Base-by-base conservation (phyloP, 2,329 filamentous ascomycete species). In the Aotearoamyces nothofagi region DNA sequence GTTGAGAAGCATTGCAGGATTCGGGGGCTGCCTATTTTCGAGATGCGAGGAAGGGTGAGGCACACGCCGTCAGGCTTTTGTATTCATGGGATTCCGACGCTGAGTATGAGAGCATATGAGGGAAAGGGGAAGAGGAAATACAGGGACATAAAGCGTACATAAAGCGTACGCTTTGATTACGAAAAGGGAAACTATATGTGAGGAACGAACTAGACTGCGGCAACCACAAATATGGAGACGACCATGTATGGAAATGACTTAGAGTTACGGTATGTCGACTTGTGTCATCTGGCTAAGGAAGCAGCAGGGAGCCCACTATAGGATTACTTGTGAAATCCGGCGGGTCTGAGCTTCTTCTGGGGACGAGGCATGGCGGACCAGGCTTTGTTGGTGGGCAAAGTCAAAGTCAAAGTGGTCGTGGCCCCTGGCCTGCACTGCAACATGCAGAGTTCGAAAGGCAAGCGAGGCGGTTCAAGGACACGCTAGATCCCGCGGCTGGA, bases 211-310 rank as follows among this genome's bases (percentile, higher is more conserved):
- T n/a, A n/a, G 19, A 22, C 38, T 42, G 33, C 41, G 40, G 43
- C 33, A 39, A 38, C 36, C 35, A 41, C 41, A 45, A 43, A 41
- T 42, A 44, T 45, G 37, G 36, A 44, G 31, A 33, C 34, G 39
- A 40, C 44, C 30, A 16, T 22, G 20, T 40, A 43, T 44, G 42
- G 37, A 38, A 42, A 32, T 43, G 40, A 46, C 36, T 45, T 42
- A 35, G 39, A 40, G 37, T 44, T 43, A 33, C 39, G 43, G 42
- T 42, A 47, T 46, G 43, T 47, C 38, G n/a, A 8, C 19, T 20
- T 7, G n/a, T n/a, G n/a, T n/a, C n/a, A n/a, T n/a, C n/a, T n/a
- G n/a, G n/a, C n/a, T n/a, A n/a, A n/a, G n/a, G n/a, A n/a, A n/a
- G n/a, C n/a, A n/a, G n/a, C n/a, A n/a, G n/a, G n/a, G n/a, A n/a